Conservation (phyloP, 2,329 filamentous ascomycete genomes). For the Penicillium brasilianum region DNA sequence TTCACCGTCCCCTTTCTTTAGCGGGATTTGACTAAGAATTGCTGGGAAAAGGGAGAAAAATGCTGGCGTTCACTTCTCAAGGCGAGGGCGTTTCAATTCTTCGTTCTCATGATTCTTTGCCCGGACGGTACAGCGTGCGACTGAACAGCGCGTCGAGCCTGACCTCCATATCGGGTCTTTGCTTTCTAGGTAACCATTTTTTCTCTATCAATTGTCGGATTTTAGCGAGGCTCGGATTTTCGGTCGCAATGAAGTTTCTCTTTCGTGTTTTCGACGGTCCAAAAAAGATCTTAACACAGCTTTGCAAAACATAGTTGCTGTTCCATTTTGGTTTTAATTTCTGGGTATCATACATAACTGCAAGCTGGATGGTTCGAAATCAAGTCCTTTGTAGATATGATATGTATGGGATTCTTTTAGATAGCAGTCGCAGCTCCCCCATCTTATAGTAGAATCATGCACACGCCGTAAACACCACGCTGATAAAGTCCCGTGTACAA, state of each 20-base stretch:
- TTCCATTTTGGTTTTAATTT: neutral
- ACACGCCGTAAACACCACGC: conserved; percentile 32
- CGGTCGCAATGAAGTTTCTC: neutral
- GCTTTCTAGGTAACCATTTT: neutral
- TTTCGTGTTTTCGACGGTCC: conserved; percentile 3
- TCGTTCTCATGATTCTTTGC: neutral
- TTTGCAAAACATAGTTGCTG: conserved; percentile 6
- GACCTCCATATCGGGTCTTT: neutral
- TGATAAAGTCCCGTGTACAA: conserved; percentile 14
- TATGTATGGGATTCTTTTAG: neutral
- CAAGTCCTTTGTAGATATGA: neutral
- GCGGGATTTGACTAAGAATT: conserved; percentile 6
- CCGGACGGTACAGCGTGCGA: neutral
- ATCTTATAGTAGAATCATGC: conserved; percentile 3
- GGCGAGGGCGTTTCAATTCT: conserved; percentile 6
- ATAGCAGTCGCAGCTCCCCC: neutral
- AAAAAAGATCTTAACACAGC: conserved; percentile 2
- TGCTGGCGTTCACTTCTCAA: conserved; percentile 24
- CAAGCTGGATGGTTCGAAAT: neutral
- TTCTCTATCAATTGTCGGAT: conserved; percentile 4
- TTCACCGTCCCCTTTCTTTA: neutral
- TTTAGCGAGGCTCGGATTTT: conserved; percentile 15
- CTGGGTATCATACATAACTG: conserved; percentile 19
- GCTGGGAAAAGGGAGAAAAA: conserved; percentile 14
- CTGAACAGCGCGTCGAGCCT: conserved; percentile 5